Conservation (phyloP, 306 rosid genomes). For the Prunus mume region DNA sequence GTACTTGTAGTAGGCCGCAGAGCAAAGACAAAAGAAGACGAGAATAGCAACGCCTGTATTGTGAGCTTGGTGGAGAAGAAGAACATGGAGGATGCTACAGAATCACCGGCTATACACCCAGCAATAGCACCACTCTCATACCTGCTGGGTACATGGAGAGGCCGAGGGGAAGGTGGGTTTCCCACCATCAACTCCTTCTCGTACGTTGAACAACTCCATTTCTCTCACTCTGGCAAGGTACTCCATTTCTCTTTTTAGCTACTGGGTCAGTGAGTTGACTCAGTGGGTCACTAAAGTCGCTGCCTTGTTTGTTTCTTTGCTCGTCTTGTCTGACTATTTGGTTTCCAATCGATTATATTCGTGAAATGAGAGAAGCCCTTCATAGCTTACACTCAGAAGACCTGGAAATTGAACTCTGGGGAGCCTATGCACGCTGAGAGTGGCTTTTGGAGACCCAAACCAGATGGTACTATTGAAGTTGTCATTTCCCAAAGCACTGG, state of each 20-base stretch:
- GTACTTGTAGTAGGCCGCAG: not conserved
- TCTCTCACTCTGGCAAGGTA: constrained; percentile 78
- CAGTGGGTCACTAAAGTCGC: not conserved
- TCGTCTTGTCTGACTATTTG: constrained; percentile 14
- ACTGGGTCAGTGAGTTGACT: constrained; percentile 1
- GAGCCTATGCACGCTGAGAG: constrained; percentile 91
- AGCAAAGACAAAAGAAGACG: constrained; percentile 3
- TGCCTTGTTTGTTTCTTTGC: not conserved
- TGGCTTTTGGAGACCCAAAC: constrained; percentile 82
- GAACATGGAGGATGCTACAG: constrained; percentile 26
- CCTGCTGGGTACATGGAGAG: constrained; percentile 79
- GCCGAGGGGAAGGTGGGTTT: constrained; percentile 78
- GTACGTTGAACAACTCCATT: constrained; percentile 67
- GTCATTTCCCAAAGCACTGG: constrained; percentile 87
- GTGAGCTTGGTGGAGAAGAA: not conserved
- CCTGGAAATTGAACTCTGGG: constrained; percentile 71
- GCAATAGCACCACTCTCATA: constrained; percentile 59
- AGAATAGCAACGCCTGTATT: constrained; percentile 4
- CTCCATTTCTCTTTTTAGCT: not conserved
- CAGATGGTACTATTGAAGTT: constrained; percentile 72
- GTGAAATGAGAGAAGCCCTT: constrained; percentile 55
- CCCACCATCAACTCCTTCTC: constrained; percentile 84
- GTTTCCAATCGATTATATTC: not conserved
- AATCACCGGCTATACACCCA: constrained; percentile 47
- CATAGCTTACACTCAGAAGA: constrained; percentile 73